These are phyloP conservation scores for Tolypocladium inflatum DNA, from an alignment of 2,329 filamentous ascomycete species.

Conservation along the genomic window DNA sequence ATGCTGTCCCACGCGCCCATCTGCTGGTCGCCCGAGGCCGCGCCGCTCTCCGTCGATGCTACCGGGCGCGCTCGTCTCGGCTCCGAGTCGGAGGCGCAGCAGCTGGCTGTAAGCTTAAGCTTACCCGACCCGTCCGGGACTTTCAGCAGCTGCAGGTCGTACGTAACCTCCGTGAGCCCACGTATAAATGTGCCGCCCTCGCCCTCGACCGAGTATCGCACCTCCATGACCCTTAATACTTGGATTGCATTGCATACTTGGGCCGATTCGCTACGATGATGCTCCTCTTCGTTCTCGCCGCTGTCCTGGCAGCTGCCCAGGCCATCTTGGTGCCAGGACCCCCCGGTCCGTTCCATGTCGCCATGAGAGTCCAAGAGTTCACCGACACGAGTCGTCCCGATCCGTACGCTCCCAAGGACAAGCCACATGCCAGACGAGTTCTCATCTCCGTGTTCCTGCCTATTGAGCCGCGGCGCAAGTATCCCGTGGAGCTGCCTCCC, in stretches of 20 bases:
- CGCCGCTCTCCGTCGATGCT: not conserved
- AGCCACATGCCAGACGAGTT: slow-evolving; percentile 1
- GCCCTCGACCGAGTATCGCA: not conserved
- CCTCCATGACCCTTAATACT: not conserved
- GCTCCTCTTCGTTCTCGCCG: not conserved
- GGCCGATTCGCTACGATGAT: not conserved
- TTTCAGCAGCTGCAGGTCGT: not conserved
- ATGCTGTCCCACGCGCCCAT: not conserved
- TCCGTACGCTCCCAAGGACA: slow-evolving; percentile 7
- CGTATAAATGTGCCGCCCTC: not conserved
- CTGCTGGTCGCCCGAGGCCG: not conserved
- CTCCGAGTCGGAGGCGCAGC: not conserved
- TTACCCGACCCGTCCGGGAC: not conserved
- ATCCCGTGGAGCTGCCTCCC: not conserved
- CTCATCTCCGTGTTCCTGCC: slow-evolving; percentile 1
- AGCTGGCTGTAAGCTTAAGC: not conserved
- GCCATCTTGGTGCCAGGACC: slow-evolving; percentile 4
- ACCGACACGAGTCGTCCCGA: slow-evolving; percentile 10
- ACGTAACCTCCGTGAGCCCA: not conserved
- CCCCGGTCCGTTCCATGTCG: slow-evolving; percentile 3
- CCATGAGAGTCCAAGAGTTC: slow-evolving; percentile 6
- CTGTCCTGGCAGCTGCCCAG: not conserved
- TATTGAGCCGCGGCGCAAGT: not conserved
- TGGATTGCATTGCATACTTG: not conserved
- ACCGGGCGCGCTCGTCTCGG: not conserved